Percentiles rank a stretch among this genome's conserved stretches.
These are phyloP conservation scores for Fusarium drepaniforme DNA, from an alignment of 2,329 filamentous ascomycete species.

Conservation along the genomic window DNA sequence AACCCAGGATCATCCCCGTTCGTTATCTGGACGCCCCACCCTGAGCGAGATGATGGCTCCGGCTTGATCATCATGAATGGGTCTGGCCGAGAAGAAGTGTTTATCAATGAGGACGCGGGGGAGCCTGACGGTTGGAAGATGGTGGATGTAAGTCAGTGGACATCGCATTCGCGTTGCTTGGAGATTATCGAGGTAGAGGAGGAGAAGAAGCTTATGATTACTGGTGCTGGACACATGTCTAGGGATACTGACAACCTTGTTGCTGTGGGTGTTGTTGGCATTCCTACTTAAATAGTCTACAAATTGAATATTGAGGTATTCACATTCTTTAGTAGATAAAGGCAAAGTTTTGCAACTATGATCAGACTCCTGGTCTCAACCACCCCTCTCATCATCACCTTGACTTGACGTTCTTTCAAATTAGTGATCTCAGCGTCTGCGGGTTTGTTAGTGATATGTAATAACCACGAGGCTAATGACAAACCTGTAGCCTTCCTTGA, in stretches of 20 bases:
- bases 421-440: not conserved
- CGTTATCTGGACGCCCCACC: not conserved
- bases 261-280: not conserved
- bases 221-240: not conserved
- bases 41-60: not conserved
- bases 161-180: not conserved
- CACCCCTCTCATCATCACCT: not conserved
- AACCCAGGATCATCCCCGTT: not conserved
- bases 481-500: slow-evolving; percentile 6
- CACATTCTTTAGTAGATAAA: no score
- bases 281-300: not conserved
- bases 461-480: fast-evolving
- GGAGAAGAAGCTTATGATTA: not conserved
- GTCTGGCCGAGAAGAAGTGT: fast-evolving
- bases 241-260: not conserved
- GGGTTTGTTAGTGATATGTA: not conserved
- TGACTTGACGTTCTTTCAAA: not conserved
- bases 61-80: not conserved
- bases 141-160: not conserved
- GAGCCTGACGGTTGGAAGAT: not conserved
- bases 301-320: not conserved
- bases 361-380: not conserved
- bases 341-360: not conserved
- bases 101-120: not conserved
- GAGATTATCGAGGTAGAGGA: not conserved